Evolutionary conservation across 495 filamentous ascomycete genomes (phyloP), one percentile per base, ranked within the genome.

Genomic region (Aspergillus carlsbadensis): DNA sequence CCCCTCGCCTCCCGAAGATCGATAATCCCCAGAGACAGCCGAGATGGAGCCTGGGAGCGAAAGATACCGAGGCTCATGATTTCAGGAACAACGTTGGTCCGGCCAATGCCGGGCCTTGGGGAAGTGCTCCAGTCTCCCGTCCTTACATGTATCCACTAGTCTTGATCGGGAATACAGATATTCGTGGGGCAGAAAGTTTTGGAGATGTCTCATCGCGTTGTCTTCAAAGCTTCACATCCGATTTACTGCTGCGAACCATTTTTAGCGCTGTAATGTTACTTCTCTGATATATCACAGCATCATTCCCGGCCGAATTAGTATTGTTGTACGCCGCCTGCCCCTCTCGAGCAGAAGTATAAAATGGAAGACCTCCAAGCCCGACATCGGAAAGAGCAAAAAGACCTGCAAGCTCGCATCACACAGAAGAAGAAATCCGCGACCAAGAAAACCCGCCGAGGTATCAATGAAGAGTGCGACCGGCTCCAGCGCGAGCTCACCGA

Each of bases 381-480:
- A 37, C 94, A 98, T 70, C 83, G 89, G 59, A 96, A 92, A 71
- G 94, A 98, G 71, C 84, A 87, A 66, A 86, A 84, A 52, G 93
- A 98, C 37, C 80, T 98, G 18, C 88, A 92, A 73, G 76, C 81
- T 34, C 84, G 86, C 21, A 86, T 94, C 59, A 96, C 90, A 6
- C 91, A 90, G 74, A 96, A 96, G 76, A 97, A 96, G 77, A 97
- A 96, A 75, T 82, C 85, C 51, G 92, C 94, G 22, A 94, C 88
- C 35, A 98, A 97, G 75, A 98, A 96, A 81, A 97, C 91, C 14
- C 84, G 94, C 29, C 95, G 91, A 71, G 87, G 87, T 37, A 80
- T 98, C 60, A 92, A 89, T 63, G 85, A 91, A 58, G 89, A 95
- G 73, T 94, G 91, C 69, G 86, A 85, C 26, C 74, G 80, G 52